A percentile compares a stretch with the other conserved stretches of the same genome.
phyloP scores from a whole-genome alignment of 1,284 basidiomycete species.

The Pseudozyma sp. region DNA sequence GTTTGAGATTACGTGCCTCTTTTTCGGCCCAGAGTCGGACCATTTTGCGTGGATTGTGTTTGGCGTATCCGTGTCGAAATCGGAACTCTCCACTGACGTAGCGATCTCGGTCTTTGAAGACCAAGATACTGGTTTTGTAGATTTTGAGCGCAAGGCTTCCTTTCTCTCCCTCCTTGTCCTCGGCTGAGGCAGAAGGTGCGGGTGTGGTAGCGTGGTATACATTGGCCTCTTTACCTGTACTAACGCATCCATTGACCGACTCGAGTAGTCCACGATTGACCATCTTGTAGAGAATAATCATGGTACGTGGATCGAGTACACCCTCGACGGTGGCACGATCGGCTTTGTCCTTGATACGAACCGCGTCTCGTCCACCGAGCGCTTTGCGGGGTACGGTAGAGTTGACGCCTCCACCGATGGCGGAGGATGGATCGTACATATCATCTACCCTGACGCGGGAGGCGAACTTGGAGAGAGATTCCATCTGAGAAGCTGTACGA shows the following conservation, averaged over 20 bases:
- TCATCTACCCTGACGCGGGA: slow-evolving; percentile 58
- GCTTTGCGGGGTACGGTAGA: slow-evolving; percentile 64
- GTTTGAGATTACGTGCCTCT: slow-evolving; percentile 93
- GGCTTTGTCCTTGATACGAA: slow-evolving; percentile 65
- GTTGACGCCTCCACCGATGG: slow-evolving; percentile 61
- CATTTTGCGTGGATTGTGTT: slow-evolving; percentile 97
- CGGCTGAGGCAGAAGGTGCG: slow-evolving; percentile 9
- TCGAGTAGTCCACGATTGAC: slow-evolving; percentile 60
- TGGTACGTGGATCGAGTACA: slow-evolving; percentile 66
- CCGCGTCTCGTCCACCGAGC: slow-evolving; percentile 48
- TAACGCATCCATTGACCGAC: slow-evolving; percentile 62
- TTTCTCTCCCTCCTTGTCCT: slow-evolving; percentile 4
- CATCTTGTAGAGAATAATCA: slow-evolving; percentile 68
- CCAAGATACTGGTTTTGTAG: slow-evolving; percentile 96
- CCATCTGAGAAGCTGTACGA: slow-evolving; percentile 60
- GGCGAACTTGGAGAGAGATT: slow-evolving; percentile 58
- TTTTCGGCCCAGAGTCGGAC: slow-evolving; percentile 99
- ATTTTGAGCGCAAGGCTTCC: slow-evolving; percentile 81
- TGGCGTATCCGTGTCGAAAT: slow-evolving; percentile 91
- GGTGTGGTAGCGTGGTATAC: slow-evolving; percentile 66
- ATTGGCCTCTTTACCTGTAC: slow-evolving; percentile 67
- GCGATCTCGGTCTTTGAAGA: slow-evolving; percentile 95
- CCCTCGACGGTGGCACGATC: slow-evolving; percentile 67
- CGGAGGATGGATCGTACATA: slow-evolving; percentile 62
- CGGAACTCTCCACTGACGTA: slow-evolving; percentile 92